Percentiles rank a stretch among this genome's conserved stretches.
Evolutionary conservation across 768 basidiomycete species (phyloP).

Genomic region (Flagelloscypha sp.): DNA sequence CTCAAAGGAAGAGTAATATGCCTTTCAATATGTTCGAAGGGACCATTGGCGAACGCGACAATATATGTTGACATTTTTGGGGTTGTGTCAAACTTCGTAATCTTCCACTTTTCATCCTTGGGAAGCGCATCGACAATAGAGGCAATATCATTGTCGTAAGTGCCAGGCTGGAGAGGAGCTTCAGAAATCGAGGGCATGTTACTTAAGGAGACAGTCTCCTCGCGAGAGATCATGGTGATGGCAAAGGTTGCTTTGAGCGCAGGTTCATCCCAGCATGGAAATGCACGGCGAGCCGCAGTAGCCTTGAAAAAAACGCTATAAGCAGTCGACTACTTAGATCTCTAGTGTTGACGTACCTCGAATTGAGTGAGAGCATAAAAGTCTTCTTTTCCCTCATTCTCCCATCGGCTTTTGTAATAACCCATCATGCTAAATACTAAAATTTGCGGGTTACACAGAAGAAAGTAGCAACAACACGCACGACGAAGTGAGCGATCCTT

Average conservation of each 20-base stretch:
- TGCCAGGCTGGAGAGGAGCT: constrained; percentile 16
- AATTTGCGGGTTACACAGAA: too few species aligned
- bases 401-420: constrained; percentile 42
- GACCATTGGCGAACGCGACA: constrained; percentile 55
- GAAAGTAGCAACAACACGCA: too few species aligned
- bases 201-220: constrained; percentile 47
- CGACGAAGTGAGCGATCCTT: too few species aligned
- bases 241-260: constrained; percentile 54
- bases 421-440: constrained; percentile 56
- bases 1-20: constrained; percentile 52
- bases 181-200: constrained; percentile 53
- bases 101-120: constrained; percentile 38
- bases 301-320: constrained; percentile 28
- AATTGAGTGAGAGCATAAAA: constrained; percentile 58
- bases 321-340: background rate
- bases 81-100: constrained; percentile 50
- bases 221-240: constrained; percentile 47
- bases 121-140: constrained; percentile 23
- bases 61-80: constrained; percentile 64
- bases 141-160: constrained; percentile 12
- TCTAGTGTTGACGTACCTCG: constrained; percentile 26
- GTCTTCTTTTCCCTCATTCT: constrained; percentile 34
- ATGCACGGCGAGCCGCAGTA: constrained; percentile 50
- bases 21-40: constrained; percentile 45
- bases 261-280: constrained; percentile 71